Base-by-base conservation (phyloP, 2,329 filamentous ascomycete genomes). In the Aspergillus proliferans region DNA sequence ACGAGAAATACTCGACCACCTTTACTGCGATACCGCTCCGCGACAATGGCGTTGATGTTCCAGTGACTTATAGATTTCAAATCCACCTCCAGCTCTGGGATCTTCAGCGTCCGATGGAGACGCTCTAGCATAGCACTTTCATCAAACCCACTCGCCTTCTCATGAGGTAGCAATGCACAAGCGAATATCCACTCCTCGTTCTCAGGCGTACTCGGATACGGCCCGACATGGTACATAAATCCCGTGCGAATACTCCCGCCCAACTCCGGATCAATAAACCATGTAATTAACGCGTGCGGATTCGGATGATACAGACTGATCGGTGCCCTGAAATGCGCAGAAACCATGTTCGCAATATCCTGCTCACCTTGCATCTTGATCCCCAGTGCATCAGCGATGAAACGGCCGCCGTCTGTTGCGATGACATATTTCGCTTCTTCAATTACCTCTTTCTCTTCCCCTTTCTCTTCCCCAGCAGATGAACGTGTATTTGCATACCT, bases 171-270 rank as follows among this genome's bases (percentile, higher is more conserved):
- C 22, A 58, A 47, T 2, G 56, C 62, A 36, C 58, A 65, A 1
- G 56, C 59, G 42, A 68, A 67, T 10, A 63, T 55, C 66, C 65
- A 70, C 50, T 69, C 66, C 46, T 67, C 65, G 2, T 46, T 58
- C 14, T 56, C 52, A 5, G 56, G 51, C 1, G 54, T 48, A 12
- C 52, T 47, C 0, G 63, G 66, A 48, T 60, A 69, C 0, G 66
- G 66, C 1, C 67, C 65, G 36, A 68, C 49, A 30, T 67, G 66
- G 49, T 69, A 69, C 19, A 69, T 46, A 44, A 62, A 68, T 10
- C 66, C 65, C 0, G 63, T 66, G 2, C 54, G 52, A 3, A 63
- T 64, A 34, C 63, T 68, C 8, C 65, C 65, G 19, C 66, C 65
- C 39, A 63, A 52, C 21, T 54, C 53, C 3, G 68, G 67, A 38